Base-by-base conservation (phyloP, 805 yeast genomes). In the Geotrichum ghanense region DNA sequence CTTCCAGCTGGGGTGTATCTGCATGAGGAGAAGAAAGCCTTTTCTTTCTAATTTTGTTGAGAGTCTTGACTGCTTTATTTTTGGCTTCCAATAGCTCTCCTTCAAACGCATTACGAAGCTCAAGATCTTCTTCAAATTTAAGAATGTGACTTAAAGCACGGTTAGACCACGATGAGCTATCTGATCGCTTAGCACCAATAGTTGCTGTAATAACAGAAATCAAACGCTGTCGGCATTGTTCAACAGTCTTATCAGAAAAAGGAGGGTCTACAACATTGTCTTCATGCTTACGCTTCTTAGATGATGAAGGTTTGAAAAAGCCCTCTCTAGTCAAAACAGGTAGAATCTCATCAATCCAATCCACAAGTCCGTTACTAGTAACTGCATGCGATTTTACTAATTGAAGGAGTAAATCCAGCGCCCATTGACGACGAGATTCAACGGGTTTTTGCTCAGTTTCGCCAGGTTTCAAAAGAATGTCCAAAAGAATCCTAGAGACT, bases 181-280 rank as follows among this genome's bases (percentile, higher is more conserved):
- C 75, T 10, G 69, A 57, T 51, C 77, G 67, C 45, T 68, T 65
- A 22, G 64, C 55, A 23, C 70, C 61, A 37, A 81, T 66, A 3
- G 79, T 65, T 42, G 79, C 80, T 0, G 85, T 69, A 27, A 89
- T 65, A 14, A 85, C 69, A 0, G 95, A 80, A 55, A 73, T 77
- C 43, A 89, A 64, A 51, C 88, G 75, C 40, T 55, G 48, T 35
- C 57, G 64, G 23, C 66, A 60, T 17, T 56, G 49, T 16, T 49
- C 53, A 6, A 56, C 53, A 3, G 58, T 48, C 21, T 48, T 39
- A 2, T 51, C 55, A n/a, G 57, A 43, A 12, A 58, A 41, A 6
- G 50, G 47, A 16, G 49, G 50, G 24, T 41, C 34, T 23, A 31
- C 44, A 27, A 25, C 41, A 22, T 45, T 44, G 5, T 46, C 34